These are phyloP conservation scores for Epichloe gansuensis DNA, from an alignment of 2,329 filamentous ascomycete species.

Conservation along the genomic window DNA sequence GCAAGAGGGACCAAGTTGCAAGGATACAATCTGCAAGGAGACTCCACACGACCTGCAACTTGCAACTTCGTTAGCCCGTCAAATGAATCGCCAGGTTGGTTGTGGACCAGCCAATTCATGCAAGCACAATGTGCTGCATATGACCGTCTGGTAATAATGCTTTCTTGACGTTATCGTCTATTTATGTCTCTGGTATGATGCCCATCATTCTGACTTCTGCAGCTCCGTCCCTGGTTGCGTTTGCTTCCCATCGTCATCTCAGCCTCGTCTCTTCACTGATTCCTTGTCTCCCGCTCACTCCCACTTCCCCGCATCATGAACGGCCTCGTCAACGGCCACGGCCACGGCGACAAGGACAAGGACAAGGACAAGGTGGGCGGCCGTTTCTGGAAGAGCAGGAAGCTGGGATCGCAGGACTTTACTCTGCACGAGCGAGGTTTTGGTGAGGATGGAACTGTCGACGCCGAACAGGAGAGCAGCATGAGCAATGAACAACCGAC, in stretches of 20 bases:
- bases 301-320: constrained; percentile 1
- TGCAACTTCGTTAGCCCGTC: too few relatives aligned
- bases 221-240: too few relatives aligned
- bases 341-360: background rate
- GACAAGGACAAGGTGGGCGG: constrained; percentile 8
- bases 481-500: constrained; percentile 13
- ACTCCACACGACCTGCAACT: background rate
- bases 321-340: background rate
- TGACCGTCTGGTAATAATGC: too few relatives aligned
- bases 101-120: background rate
- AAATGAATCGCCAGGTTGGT: background rate
- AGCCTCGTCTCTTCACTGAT: too few relatives aligned
- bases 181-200: too few relatives aligned
- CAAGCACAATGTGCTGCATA: too few relatives aligned
- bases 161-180: too few relatives aligned
- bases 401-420: constrained; percentile 17
- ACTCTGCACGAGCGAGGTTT: constrained; percentile 13
- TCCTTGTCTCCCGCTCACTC: too few relatives aligned
- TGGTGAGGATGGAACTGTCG: constrained; percentile 9
- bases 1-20: too few relatives aligned
- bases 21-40: background rate
- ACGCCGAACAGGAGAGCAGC: constrained; percentile 9
- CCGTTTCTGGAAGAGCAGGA: constrained; percentile 19
- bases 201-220: too few relatives aligned
- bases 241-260: background rate